Base-by-base conservation (phyloP, 2,329 filamentous ascomycete species). In the Colletotrichum sansevieriae region DNA sequence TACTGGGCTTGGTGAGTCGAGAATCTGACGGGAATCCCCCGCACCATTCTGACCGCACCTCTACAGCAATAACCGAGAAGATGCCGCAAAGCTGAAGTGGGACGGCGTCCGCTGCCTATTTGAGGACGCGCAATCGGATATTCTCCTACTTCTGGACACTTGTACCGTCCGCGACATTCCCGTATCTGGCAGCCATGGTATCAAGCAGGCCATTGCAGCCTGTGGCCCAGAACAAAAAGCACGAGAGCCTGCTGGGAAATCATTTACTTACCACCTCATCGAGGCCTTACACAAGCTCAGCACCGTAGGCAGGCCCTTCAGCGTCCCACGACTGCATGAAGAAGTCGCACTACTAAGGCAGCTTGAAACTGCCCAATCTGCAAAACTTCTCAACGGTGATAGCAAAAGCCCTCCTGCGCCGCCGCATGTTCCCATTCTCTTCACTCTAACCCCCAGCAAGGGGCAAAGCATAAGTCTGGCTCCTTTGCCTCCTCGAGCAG, bases 1-100 rank as follows among this genome's bases (percentile, higher is more conserved):
- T 90, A 89, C 76, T 91, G 89, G 89, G 87, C 89, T 65, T 87
- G 87, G 89, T 91, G 83, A 81, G 88, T 83, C 46, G 61, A 44
- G 22, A 37, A 54, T 35, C 22, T 60, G 49, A 55, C 29, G 22
- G 37, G 37, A 39, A 29, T 13, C 25, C 39, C 25, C 54, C 25
- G 20, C 49, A 62, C 29, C 41, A 15, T 61, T 79, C 82, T 85
- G 76, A 85, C 74, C 61, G 61, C 66, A 54, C 55, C 75, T 70
- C 71, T 65, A 59, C 75, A 91, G 89, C 78, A 87, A 88, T 77
- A 71, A 83, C 51, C 82, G 83, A 54, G 84, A 87, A 70, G 85
- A 89, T 74, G 84, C 88, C n/a, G 81, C 87, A 37, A 88, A 85
- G 76, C 79, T 91, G 33, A 90, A 87, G 73, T 91, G 89, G 88